phyloP scores from a whole-genome alignment of 1,139 yeast species.

The Sugiyamaella pinicola region DNA sequence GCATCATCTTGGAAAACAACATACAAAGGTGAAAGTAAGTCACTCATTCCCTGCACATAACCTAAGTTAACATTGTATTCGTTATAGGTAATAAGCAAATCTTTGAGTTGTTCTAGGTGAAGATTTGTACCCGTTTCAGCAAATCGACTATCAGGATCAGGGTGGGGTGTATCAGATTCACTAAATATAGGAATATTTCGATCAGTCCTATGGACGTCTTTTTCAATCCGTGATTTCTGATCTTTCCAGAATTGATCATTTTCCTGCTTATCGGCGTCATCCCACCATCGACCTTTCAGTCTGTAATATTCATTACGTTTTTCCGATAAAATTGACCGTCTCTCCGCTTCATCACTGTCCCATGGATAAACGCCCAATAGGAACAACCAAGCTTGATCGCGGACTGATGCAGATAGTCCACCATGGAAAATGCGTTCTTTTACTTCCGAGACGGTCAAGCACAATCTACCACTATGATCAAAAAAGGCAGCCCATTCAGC shows the following conservation, averaged over 20 bases:
- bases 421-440: slow-evolving; percentile 88
- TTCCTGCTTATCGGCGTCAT: slow-evolving; percentile 57
- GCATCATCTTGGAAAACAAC: slow-evolving; percentile 76
- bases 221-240: slow-evolving; percentile 85
- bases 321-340: slow-evolving; percentile 59
- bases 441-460: slow-evolving; percentile 73
- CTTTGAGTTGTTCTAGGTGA: slow-evolving; percentile 71
- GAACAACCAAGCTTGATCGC: slow-evolving; percentile 85
- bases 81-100: slow-evolving; percentile 82
- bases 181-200: slow-evolving; percentile 69
- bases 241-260: slow-evolving; percentile 80
- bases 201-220: slow-evolving; percentile 92
- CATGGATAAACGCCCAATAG: slow-evolving; percentile 83
- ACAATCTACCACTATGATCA: slow-evolving; percentile 73
- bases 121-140: slow-evolving; percentile 60
- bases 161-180: slow-evolving; percentile 52
- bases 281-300: slow-evolving; percentile 69
- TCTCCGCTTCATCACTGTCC: slow-evolving; percentile 75
- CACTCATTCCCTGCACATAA: slow-evolving; percentile 98
- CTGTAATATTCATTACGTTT: slow-evolving; percentile 66
- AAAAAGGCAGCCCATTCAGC: slow-evolving; percentile 88
- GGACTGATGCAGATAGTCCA: slow-evolving; percentile 62
- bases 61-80: slow-evolving; percentile 83
- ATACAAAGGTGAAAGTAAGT: slow-evolving; percentile 83
- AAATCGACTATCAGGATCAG: slow-evolving; percentile 55